These are phyloP conservation scores for Blastobotrys malaysiensis DNA, from an alignment of 1,139 yeast species.

Conservation along the genomic window DNA sequence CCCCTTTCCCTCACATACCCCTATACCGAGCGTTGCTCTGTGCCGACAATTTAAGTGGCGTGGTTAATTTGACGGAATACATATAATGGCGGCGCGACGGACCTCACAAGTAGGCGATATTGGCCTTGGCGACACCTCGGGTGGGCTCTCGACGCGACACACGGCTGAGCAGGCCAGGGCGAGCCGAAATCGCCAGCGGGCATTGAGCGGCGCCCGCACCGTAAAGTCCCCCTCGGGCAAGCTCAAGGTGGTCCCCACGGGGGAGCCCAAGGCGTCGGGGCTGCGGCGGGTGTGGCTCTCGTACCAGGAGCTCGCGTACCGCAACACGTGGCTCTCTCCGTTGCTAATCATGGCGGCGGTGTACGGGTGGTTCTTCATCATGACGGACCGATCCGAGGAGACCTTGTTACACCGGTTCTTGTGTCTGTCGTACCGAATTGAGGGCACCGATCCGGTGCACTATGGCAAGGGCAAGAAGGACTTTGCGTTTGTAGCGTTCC, in stretches of 20 bases:
- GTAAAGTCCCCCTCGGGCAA: slow-evolving; percentile 11
- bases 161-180: slow-evolving; percentile 30
- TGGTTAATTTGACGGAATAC: neutral
- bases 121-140: slow-evolving; percentile 37
- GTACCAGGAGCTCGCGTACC: slow-evolving; percentile 54
- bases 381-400: slow-evolving; percentile 43
- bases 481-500: slow-evolving; percentile 69
- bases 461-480: slow-evolving; percentile 90
- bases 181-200: slow-evolving; percentile 33
- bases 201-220: slow-evolving; percentile 30
- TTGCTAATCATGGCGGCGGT: slow-evolving; percentile 39
- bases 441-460: slow-evolving; percentile 34
- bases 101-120: slow-evolving; percentile 29
- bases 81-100: neutral
- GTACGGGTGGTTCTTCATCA: slow-evolving; percentile 29
- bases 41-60: neutral
- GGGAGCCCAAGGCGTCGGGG: slow-evolving; percentile 16
- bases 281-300: slow-evolving; percentile 40
- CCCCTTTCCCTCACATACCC: neutral
- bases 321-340: slow-evolving; percentile 81
- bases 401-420: slow-evolving; percentile 66
- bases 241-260: slow-evolving; percentile 2
- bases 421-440: slow-evolving; percentile 60
- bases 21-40: neutral
- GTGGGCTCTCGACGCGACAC: slow-evolving; percentile 35